Base-by-base conservation (phyloP, 2,329 filamentous ascomycete genomes). In the Metarhizium album region DNA sequence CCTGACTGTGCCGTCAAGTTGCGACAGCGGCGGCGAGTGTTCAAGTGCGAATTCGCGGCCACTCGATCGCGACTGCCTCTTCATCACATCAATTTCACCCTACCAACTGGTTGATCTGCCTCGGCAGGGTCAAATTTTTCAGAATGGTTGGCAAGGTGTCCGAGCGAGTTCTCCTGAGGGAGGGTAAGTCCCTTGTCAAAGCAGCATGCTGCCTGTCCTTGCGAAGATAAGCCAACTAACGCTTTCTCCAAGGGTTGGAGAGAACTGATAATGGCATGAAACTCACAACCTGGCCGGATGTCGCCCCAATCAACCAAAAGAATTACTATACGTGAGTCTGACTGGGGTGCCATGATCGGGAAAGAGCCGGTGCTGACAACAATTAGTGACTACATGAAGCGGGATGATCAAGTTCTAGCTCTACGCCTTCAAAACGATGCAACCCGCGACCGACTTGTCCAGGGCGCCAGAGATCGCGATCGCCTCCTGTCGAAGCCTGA, bases 251-350 rank as follows among this genome's bases (percentile, higher is more conserved):
- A 96, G 91, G 93, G 58, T 82, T 98, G 57, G 89, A 95, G 72
- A 82, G 91, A 65, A 97, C 93, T 54, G 93, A 98, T 74, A 98
- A 98, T 80, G 90, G 91, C 71, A 91, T 98, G 85, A 93, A 90
- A 64, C 81, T 93, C 64, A 87, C 90, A 46, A 94, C 79, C 67
- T 98, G 93, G 91, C 91, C 93, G 9, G 86, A 93, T 63, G 83
- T 95, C 52, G 78, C 81, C 42, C 88, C 93, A 61, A 98, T 98
- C 70, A 98, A 98, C 66, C 93, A 98, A 69, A 98, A 98, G 74
- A 98, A 98, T 69, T 98, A 98, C 70, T 96, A 96, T 68, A 95
- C 90, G 88, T 93, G 76, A 54, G 83, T 73, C 31, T 38, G 22
- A 14, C 18, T 11, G 16, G n/a, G 11, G n/a, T 40, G 4, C 6